These are phyloP conservation scores for Fraxinus greggii DNA, from an alignment of 305 asterid species.

Conservation along the genomic window DNA sequence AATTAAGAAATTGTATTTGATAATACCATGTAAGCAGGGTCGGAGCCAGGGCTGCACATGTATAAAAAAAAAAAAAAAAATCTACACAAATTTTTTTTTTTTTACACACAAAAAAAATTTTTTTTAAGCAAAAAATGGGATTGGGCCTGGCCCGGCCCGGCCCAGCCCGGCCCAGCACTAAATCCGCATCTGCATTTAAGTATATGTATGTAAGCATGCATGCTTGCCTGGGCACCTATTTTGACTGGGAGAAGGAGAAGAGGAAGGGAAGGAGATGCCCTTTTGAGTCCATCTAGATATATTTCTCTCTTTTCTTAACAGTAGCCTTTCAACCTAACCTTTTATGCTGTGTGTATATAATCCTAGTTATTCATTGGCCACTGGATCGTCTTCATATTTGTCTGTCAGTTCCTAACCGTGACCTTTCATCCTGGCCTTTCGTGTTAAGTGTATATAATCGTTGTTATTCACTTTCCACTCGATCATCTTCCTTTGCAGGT, in stretches of 20 bases:
- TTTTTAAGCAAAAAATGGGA: neutral
- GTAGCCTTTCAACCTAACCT: neutral
- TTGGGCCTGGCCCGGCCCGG: neutral
- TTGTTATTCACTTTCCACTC: neutral
- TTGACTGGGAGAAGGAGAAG: neutral
- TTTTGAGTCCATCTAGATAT: neutral
- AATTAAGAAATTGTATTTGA: neutral
- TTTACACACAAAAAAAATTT: neutral
- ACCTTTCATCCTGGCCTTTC: neutral
- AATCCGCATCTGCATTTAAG: neutral
- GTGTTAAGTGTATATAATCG: neutral
- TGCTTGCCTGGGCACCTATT: neutral
- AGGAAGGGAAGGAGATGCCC: neutral
- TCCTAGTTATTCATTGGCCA: neutral
- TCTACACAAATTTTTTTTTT: neutral
- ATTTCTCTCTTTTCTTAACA: neutral
- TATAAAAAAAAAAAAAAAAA: no score
- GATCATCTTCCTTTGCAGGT: slow-evolving; percentile 48
- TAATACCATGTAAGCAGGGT: neutral
- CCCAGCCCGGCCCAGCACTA: neutral
- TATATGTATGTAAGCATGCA: neutral
- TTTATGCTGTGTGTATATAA: neutral
- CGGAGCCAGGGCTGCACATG: neutral
- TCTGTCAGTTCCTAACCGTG: neutral
- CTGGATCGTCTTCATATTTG: neutral